Conservation (phyloP, 257 asterid species). For the Penstemon newberryi region DNA sequence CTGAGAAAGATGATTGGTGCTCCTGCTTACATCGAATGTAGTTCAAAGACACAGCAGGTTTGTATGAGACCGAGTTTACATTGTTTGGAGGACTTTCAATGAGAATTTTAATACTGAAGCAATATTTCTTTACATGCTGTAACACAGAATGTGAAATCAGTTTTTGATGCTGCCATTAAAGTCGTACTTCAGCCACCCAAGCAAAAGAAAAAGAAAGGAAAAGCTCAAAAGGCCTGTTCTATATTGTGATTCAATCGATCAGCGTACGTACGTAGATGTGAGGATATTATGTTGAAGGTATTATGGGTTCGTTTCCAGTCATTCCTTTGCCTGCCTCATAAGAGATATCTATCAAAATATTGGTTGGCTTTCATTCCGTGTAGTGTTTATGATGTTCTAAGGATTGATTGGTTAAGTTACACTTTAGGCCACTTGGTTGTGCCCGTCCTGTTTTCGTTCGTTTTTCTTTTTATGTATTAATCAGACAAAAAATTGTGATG, state of each 20-base stretch:
- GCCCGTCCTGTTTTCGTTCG: too few relatives aligned
- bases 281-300: too few relatives aligned
- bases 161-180: slow-evolving; percentile 78
- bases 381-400: too few relatives aligned
- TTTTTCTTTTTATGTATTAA: too few relatives aligned
- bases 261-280: too few relatives aligned
- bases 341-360: too few relatives aligned
- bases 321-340: too few relatives aligned
- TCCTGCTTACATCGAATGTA: slow-evolving; percentile 70
- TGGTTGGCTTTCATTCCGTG: too few relatives aligned
- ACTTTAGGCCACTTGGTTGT: too few relatives aligned
- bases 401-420: too few relatives aligned
- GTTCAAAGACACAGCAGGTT: slow-evolving; percentile 84
- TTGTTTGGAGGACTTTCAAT: background rate
- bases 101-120: background rate
- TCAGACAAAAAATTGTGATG: too few relatives aligned
- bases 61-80: background rate
- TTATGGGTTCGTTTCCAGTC: too few relatives aligned
- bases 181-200: slow-evolving; percentile 72
- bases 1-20: slow-evolving; percentile 71
- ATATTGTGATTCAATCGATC: slow-evolving; percentile 38
- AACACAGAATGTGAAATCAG: slow-evolving; percentile 74
- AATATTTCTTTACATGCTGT: background rate
- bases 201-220: slow-evolving; percentile 74
- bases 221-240: slow-evolving; percentile 63